Evolutionary conservation across 2,329 filamentous ascomycete species (phyloP), one percentile per base, ranked within the genome.

Genomic region (Neonectria coccinea): DNA sequence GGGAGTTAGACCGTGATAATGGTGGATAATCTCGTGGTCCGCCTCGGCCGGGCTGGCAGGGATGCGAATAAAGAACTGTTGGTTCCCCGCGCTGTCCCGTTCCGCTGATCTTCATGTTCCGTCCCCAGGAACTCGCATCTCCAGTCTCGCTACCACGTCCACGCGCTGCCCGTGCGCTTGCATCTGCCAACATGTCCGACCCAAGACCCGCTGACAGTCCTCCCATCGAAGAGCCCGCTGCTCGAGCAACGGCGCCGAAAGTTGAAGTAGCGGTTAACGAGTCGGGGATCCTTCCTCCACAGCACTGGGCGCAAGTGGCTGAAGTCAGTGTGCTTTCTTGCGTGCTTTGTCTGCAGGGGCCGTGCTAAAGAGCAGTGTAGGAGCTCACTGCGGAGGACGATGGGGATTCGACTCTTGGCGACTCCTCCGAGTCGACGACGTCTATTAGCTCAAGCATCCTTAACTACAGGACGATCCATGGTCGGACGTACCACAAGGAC

Each of bases 391-490:
- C 57, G 3, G 41, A 56, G 9, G 48, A 52, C 2, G 67, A 69
- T 5, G 9, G n/a, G 1, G 64, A 69, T 18, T 69, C 67, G 18
- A 12, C 59, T 7, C 36, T 67, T 4, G 65, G 59, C 0, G 56
- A 61, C 2, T 18, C 1, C 5, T 29, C 54, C 0, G 44, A 53
- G 31, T 70, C 67, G 3, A 70, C 67, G 0, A 56, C 65, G 0
- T 70, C 67, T 0, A 59, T 70, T 1, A 63, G 61, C 0, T 70
- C 67, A 0, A 69, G 67, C 8, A 70, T 70, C 5, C 54, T 70
- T 0, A 1, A 70, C n/a, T 70, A 70, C 12, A 66, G 67, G 9
- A 70, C 67, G 0, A 63, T 70, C 20, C 56, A 54, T 5, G 68
- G 67, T 1, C 60, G 67, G 4, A 66, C 62, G 0, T 70, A 69